Evolutionary conservation across 345 rosid genomes (phyloP), one percentile per base, ranked within the genome.

Genomic region (Streptanthus diversifolius): DNA sequence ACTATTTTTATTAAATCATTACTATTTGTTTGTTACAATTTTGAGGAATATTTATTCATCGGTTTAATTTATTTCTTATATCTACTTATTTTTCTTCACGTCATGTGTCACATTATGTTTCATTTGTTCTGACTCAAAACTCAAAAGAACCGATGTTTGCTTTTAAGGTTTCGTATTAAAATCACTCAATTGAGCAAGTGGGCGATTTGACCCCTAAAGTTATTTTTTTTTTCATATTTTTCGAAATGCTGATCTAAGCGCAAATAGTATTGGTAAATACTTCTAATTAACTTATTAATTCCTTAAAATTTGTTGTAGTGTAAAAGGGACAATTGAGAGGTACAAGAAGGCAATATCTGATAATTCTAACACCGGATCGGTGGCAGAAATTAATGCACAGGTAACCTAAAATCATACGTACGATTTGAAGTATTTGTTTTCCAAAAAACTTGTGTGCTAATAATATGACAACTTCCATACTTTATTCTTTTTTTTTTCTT

Each of bases 241-340:
- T 35, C 3, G 35, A 24, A 51, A 11, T 25, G 12, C 1, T 58
- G 6, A 56, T 27, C 18, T 5, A 36, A 33, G 43, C 19, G 14
- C 18, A 48, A 35, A 13, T 22, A 43, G 27, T 11, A 11, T 33
- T 22, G n/a, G 6, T 54, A 24, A 22, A 12, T 15, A 30, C 25
- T 49, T 60, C 15, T 67, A 57, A 70, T 32, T 30, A 37, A n/a
- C 29, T 15, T 29, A 37, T 4, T 76, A 36, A 47, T 45, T 33
- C 1, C 4, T 19, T 35, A 7, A 64, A 43, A 56, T 70, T 53
- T 22, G 5, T 81, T 78, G 84, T 86, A 95, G 98, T 79, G 96
- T 95, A 11, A 95, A 86, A 80, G 79, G 85, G 47, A 91, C 99
- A 52, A 95, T 95, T 62, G 99, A 95, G 56, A 87, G 88, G 89